Base-by-base conservation (phyloP, 2,329 filamentous ascomycete genomes). In the Aspergillus japonicus region DNA sequence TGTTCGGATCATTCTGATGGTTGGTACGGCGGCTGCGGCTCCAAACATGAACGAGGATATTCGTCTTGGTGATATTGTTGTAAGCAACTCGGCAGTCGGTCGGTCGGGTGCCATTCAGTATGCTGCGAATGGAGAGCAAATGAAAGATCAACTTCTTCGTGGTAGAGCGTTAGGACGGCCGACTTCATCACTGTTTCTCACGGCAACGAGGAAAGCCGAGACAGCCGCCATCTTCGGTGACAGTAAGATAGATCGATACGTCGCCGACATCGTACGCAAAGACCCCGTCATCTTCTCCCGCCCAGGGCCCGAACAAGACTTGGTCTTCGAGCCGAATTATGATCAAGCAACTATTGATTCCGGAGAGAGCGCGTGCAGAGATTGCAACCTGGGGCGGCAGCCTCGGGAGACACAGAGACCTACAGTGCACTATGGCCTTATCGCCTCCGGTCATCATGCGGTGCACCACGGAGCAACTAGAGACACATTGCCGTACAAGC, bases 251-350 rank as follows among this genome's bases (percentile, higher is more conserved):
- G 39, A 16, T 2, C 39, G 19, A 16, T 42, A 62, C 50, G 53
- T 68, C 50, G 64, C 57, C 49, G 57, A 66, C 56, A 62, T 63
- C 31, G 35, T 63, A 44, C 48, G 54, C 48, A 67, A 64, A 64
- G 65, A 68, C 49, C 59, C 64, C 47, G 44, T 54, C 42, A 50
- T 39, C 50, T 60, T 60, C 54, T 23, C 39, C 54, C 29, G 26
- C 31, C 58, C 58, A 23, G 54, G 58, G 47, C 62, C 61, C 49
- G 63, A 65, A 26, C 57, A 62, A 56, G 66, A 71, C 50, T 21
- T 62, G 47, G 57, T 70, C 35, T 70, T 70, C 54, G 60, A 69
- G 39, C 47, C 62, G 47, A 48, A 67, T 57, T 67, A 68, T 64
- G 51, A 61, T 56, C 68, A 71, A 55, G 35, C 50, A 44, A 60